Conservation (phyloP, 1,284 basidiomycete genomes). For the Phaffia rhodozyma region DNA sequence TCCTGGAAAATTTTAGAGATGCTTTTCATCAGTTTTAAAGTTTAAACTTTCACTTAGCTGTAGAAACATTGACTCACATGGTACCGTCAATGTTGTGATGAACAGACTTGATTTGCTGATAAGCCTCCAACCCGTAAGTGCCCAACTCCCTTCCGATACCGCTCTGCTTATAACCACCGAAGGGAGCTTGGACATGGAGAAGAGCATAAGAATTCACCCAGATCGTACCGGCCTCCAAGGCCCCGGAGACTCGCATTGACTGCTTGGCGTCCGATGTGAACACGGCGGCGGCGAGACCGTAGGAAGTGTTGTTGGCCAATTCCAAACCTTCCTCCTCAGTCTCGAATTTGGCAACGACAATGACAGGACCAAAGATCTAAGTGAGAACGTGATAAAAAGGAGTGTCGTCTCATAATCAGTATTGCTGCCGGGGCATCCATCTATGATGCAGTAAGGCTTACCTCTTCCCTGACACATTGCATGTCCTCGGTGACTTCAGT, state of each 20-base stretch:
- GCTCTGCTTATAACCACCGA: too few species aligned
- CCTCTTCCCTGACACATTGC: conserved; percentile 32
- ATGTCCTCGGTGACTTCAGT: conserved; percentile 28
- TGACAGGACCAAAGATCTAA: conserved; percentile 41
- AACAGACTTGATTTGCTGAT: too few species aligned
- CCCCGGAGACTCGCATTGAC: conserved; percentile 68
- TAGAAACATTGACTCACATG: too few species aligned
- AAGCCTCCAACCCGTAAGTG: too few species aligned
- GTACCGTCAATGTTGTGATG: too few species aligned
- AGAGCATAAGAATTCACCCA: too few species aligned
- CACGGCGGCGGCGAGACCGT: conserved; percentile 77
- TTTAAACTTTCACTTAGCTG: too few species aligned
- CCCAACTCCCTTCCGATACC: too few species aligned
- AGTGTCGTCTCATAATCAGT: neutral
- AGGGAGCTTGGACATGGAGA: too few species aligned
- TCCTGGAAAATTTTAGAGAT: too few species aligned
- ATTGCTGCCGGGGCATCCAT: neutral
- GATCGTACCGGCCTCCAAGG: conserved; percentile 59
- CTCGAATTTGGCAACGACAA: conserved; percentile 37
- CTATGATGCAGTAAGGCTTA: conserved; percentile 15
- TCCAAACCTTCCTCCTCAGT: conserved; percentile 42
- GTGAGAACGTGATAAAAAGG: neutral
- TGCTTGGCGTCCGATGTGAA: conserved; percentile 81
- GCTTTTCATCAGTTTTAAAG: too few species aligned
- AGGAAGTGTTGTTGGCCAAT: conserved; percentile 70